Evolutionary conservation across 1,284 basidiomycete species (phyloP).

Genomic region (Xanthoconium separans): DNA sequence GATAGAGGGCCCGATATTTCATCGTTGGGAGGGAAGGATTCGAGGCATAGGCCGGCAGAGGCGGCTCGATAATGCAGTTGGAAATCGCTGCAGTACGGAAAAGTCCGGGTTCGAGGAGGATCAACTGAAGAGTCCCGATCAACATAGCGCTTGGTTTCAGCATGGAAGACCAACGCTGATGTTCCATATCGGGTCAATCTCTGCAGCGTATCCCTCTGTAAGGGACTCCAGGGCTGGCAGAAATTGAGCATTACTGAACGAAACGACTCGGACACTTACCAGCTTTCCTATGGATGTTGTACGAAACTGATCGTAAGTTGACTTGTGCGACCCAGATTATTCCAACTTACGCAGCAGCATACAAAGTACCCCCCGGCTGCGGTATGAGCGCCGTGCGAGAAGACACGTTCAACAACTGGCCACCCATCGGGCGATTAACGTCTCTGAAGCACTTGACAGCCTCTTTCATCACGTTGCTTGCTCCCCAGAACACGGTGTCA

Average conservation of each 20-base stretch:
- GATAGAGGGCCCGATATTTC: conserved; percentile 25
- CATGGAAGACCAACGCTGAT: conserved; percentile 21
- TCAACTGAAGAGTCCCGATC: conserved; percentile 18
- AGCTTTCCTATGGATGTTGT: conserved; percentile 18
- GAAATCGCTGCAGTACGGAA: conserved; percentile 22
- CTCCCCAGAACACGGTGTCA: conserved; percentile 36
- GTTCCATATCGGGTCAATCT: conserved; percentile 29
- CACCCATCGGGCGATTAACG: conserved; percentile 24
- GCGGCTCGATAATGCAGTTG: conserved; percentile 14
- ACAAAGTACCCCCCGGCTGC: conserved; percentile 19
- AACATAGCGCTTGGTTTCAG: neutral
- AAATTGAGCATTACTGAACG: neutral
- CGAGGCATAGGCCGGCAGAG: conserved; percentile 19
- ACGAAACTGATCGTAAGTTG: neutral
- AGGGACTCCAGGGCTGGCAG: conserved; percentile 25
- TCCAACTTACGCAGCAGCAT: conserved; percentile 25
- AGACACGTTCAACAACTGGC: conserved; percentile 27
- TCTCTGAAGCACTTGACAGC: conserved; percentile 30
- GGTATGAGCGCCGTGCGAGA: conserved; percentile 28
- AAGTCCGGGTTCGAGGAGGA: conserved; percentile 26
- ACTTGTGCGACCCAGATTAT: neutral
- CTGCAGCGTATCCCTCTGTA: conserved; percentile 27
- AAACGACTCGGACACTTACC: conserved; percentile 10
- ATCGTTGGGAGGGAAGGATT: conserved; percentile 27
- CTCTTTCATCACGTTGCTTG: conserved; percentile 30